Conservation (phyloP, 169 alveolate genomes). For the Toxoplasma gondii region DNA sequence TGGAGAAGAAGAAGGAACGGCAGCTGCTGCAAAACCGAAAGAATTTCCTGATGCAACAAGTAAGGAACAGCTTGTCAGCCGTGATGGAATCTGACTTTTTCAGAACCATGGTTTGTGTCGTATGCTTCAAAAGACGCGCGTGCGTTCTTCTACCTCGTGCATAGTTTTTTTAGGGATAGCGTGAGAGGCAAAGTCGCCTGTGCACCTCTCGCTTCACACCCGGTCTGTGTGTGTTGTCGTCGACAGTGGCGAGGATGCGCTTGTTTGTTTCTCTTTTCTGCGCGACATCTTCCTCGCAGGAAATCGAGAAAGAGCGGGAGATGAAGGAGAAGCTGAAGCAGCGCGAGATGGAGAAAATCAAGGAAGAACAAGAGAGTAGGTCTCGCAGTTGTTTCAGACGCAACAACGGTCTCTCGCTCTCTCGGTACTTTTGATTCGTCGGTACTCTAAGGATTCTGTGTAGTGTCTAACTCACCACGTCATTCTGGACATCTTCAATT, state of each 20-base stretch:
- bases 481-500: no score
- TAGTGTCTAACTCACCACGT: neutral
- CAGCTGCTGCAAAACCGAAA: conserved; percentile 43
- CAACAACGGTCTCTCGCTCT: neutral
- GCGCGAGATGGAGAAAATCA: conserved; percentile 34
- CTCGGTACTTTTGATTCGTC: neutral
- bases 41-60: conserved; percentile 55
- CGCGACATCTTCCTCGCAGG: conserved; percentile 3
- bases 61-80: neutral
- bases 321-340: conserved; percentile 26
- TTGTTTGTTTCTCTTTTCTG: neutral
- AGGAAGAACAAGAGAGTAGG: conserved; percentile 36
- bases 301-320: conserved; percentile 54
- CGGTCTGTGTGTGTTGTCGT: neutral
- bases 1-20: conserved; percentile 29
- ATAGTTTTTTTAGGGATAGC: neutral
- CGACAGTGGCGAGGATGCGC: neutral
- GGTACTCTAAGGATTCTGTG: neutral
- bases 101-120: neutral
- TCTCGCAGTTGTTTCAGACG: neutral
- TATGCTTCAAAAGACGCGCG: no score
- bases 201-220: neutral
- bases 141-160: neutral
- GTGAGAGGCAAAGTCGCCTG: neutral
- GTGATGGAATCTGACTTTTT: neutral